Conservation (phyloP, 2,329 filamentous ascomycete genomes). For the Triangularia setosa region DNA sequence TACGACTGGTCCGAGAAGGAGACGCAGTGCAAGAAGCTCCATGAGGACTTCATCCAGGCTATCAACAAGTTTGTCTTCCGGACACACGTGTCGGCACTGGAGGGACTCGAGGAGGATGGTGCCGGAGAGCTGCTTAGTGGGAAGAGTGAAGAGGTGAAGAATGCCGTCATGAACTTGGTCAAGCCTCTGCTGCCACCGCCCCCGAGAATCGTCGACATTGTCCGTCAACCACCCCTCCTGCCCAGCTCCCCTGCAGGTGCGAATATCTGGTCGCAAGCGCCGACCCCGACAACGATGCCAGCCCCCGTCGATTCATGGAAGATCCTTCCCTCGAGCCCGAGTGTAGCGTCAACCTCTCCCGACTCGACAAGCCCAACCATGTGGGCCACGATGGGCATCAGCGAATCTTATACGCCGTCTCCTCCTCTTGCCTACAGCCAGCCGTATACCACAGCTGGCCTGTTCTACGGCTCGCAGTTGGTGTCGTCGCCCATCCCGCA, state of each 20-base stretch:
- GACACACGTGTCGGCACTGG: constrained; percentile 80
- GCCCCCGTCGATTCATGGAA: constrained; percentile 83
- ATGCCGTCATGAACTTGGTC: constrained; percentile 77
- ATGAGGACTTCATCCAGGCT: constrained; percentile 93
- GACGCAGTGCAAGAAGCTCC: constrained; percentile 90
- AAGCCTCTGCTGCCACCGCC: constrained; percentile 82
- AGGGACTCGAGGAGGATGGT: constrained; percentile 95
- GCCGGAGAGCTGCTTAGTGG: constrained; percentile 89
- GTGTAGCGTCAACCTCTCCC: constrained; percentile 64
- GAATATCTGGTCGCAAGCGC: constrained; percentile 76
- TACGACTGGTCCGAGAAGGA: constrained; percentile 98
- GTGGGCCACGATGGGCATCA: constrained; percentile 76
- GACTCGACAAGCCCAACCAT: constrained; percentile 65
- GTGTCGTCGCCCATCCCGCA: constrained; percentile 70
- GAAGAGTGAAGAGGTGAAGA: constrained; percentile 91
- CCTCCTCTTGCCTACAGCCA: constrained; percentile 77
- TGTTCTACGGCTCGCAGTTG: constrained; percentile 78
- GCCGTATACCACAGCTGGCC: constrained; percentile 67
- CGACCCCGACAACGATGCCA: constrained; percentile 61
- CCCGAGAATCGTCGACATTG: constrained; percentile 82
- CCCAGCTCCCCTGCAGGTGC: constrained; percentile 73
- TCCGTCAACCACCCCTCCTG: constrained; percentile 79
- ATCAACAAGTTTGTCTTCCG: constrained; percentile 97
- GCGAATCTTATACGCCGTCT: constrained; percentile 70
- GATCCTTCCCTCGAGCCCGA: constrained; percentile 84